Percentiles rank a stretch among this genome's conserved stretches.
phyloP scores from a whole-genome alignment of 306 rosid genomes.

The Arachis stenosperma region DNA sequence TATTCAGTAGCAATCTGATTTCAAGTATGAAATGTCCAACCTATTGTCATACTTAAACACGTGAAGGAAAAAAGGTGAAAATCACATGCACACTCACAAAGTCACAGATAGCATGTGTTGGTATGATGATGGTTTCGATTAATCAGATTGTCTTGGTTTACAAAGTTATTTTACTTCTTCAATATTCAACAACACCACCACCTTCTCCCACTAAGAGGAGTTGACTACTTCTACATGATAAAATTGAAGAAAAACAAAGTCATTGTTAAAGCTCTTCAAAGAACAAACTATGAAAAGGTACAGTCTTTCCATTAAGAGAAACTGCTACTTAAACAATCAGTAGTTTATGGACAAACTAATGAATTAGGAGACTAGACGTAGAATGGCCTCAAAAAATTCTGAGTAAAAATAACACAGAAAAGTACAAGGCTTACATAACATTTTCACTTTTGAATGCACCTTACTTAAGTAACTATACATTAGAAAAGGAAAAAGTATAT shows the following conservation, averaged over 20 bases:
- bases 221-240: too few relatives aligned
- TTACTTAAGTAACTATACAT: constrained; percentile 11
- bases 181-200: not conserved
- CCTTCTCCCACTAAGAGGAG: too few relatives aligned
- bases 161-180: constrained; percentile 14
- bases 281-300: too few relatives aligned
- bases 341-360: too few relatives aligned
- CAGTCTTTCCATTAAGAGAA: too few relatives aligned
- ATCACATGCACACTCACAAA: constrained; percentile 28
- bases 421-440: constrained; percentile 22
- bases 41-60: constrained; percentile 25
- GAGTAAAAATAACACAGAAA: too few relatives aligned
- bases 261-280: too few relatives aligned
- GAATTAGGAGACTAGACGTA: too few relatives aligned
- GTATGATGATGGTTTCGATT: constrained; percentile 28
- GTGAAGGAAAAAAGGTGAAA: constrained; percentile 5
- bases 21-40: not conserved
- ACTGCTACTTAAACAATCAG: too few relatives aligned
- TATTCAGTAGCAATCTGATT: constrained; percentile 13
- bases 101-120: not conserved
- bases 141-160: constrained; percentile 21
- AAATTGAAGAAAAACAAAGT: too few relatives aligned
- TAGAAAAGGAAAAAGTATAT: too few relatives aligned
- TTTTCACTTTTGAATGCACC: constrained; percentile 24
- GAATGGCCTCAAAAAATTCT: too few relatives aligned